phyloP scores from a whole-genome alignment of 306 rosid genomes.

The Pterocarpus macrocarpus region DNA sequence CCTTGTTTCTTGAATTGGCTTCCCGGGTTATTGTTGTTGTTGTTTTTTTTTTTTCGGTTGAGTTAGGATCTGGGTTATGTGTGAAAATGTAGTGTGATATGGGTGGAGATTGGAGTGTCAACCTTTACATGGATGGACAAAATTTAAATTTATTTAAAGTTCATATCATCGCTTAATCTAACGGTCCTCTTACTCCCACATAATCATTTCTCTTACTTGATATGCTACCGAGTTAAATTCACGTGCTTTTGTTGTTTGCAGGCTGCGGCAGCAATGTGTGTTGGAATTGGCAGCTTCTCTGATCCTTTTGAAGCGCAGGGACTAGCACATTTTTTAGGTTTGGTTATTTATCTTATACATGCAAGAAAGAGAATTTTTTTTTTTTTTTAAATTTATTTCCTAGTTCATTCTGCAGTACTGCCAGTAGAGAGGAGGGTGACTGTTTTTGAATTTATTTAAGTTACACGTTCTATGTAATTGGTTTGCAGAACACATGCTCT shows the following conservation, averaged over 20 bases:
- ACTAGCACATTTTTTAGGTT: slow-evolving; percentile 94
- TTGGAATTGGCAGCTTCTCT: slow-evolving; percentile 92
- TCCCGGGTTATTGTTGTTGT: not conserved
- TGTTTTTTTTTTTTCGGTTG: not conserved
- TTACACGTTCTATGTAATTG: slow-evolving; percentile 28
- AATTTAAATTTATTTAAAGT: not conserved
- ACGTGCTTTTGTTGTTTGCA: slow-evolving; percentile 45
- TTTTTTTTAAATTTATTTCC: not conserved
- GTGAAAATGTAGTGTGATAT: slow-evolving; percentile 11
- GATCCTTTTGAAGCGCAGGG: slow-evolving; percentile 96
- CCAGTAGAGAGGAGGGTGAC: not conserved
- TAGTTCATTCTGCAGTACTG: not conserved
- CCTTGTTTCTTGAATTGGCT: not conserved
- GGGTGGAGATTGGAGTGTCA: not conserved
- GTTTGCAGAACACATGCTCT: slow-evolving; percentile 96
- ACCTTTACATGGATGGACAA: not conserved
- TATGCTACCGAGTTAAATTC: no score
- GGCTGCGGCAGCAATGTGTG: slow-evolving; percentile 99
- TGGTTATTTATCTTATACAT: slow-evolving; percentile 31
- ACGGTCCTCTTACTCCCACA: not conserved
- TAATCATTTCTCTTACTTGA: not conserved
- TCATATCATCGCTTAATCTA: no score
- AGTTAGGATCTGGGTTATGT: slow-evolving; percentile 26
- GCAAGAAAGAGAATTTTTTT: not conserved
- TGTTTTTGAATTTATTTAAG: not conserved